A percentile compares a stretch with the other conserved stretches of the same genome.
Evolutionary conservation across 768 basidiomycete genomes (phyloP).

Genomic region (Lepiota brunneoincarnata): DNA sequence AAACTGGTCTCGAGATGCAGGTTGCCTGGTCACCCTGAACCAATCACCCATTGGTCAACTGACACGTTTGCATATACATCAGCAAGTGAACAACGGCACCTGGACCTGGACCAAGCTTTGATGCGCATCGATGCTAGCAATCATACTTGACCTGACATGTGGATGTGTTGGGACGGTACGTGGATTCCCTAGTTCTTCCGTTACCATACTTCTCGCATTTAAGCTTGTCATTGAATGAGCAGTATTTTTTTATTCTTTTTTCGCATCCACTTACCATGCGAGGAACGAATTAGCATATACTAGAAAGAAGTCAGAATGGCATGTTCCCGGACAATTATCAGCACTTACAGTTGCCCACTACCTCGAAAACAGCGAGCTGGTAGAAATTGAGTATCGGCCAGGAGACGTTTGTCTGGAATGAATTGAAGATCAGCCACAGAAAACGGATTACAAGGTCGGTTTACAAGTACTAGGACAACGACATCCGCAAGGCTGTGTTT

Average conservation of each 20-base stretch:
- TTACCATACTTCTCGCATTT: conserved; percentile 10
- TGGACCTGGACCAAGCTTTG: too few relatives aligned
- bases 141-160: too few relatives aligned
- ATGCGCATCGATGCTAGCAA: too few relatives aligned
- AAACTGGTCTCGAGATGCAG: too few relatives aligned
- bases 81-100: too few relatives aligned
- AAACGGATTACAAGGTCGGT: not conserved
- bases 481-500: conserved; percentile 3
- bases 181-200: conserved; percentile 1
- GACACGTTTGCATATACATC: too few relatives aligned
- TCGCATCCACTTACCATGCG: conserved; percentile 6
- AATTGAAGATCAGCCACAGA: not conserved
- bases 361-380: conserved; percentile 7
- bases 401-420: not conserved
- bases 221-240: not conserved
- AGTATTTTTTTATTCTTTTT: not conserved
- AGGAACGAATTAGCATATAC: conserved; percentile 10
- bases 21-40: too few relatives aligned
- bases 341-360: conserved; percentile 8
- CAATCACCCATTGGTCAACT: too few relatives aligned
- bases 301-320: not conserved
- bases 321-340: not conserved
- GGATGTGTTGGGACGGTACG: not conserved
- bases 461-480: conserved; percentile 5
- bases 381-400: conserved; percentile 8